Percentiles rank a stretch among this genome's conserved stretches.
phyloP scores from a whole-genome alignment of 1,284 basidiomycete species.

The Ustilago trichophora region DNA sequence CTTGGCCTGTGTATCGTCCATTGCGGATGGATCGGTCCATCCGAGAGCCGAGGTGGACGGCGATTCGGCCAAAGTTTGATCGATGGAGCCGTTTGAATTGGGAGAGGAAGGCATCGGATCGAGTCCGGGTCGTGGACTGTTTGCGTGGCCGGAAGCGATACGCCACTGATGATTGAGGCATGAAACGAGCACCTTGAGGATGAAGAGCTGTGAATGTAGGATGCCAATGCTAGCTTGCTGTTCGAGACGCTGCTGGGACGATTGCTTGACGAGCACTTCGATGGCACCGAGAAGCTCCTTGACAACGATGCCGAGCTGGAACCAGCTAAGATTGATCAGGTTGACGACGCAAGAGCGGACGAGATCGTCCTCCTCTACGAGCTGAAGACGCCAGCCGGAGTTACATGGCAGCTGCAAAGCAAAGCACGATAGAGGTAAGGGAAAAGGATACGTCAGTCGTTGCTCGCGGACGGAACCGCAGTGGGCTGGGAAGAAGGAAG shows the following conservation, averaged over 20 bases:
- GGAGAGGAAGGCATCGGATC: not conserved
- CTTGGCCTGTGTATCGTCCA: constrained; percentile 86
- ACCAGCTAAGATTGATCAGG: constrained; percentile 56
- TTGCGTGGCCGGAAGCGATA: constrained; percentile 47
- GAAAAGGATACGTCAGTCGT: not conserved
- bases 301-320: constrained; percentile 51
- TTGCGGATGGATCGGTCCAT: constrained; percentile 77
- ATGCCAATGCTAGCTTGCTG: constrained; percentile 66
- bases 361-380: constrained; percentile 56
- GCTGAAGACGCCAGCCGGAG: constrained; percentile 49
- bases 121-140: constrained; percentile 17
- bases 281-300: constrained; percentile 54
- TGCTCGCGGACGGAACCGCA: no score
- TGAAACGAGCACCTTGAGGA: constrained; percentile 82
- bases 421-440: not conserved
- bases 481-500: no score
- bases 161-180: constrained; percentile 81
- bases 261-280: constrained; percentile 52
- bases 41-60: constrained; percentile 33
- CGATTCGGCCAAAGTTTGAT: constrained; percentile 22
- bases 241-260: constrained; percentile 59
- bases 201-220: constrained; percentile 86
- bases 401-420: constrained; percentile 50
- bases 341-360: constrained; percentile 55
- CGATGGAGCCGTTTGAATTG: constrained; percentile 16